Percentiles rank a stretch among this genome's conserved stretches.
Conservation (phyloP, 371 early-diverging fungal genomes). For the Smittium mucronatum region DNA sequence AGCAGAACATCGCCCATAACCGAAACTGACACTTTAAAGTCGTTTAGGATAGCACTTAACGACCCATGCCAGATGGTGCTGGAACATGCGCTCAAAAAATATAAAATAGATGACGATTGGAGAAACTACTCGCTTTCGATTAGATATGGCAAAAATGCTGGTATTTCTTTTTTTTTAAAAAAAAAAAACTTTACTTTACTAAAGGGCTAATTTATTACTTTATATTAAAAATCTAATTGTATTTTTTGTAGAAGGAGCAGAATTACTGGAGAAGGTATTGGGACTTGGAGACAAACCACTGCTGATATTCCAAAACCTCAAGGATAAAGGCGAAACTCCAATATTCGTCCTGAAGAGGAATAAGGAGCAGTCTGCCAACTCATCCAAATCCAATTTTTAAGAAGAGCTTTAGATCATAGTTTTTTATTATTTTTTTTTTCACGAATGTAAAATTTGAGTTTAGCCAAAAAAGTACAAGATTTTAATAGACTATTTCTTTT, state of each 20-base stretch:
- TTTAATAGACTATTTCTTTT: slow-evolving; percentile 48
- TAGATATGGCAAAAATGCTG: slow-evolving; percentile 23
- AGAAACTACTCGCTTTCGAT: slow-evolving; percentile 73
- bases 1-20: background rate
- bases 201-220: background rate
- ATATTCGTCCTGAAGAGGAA: slow-evolving; percentile 57
- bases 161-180: slow-evolving; percentile 25
- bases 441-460: too few relatives aligned
- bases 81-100: slow-evolving; percentile 74
- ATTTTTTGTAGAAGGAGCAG: background rate
- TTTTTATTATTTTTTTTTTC: too few relatives aligned
- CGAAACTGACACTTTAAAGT: slow-evolving; percentile 36
- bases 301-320: slow-evolving; percentile 58
- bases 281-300: slow-evolving; percentile 73
- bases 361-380: too few relatives aligned
- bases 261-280: slow-evolving; percentile 52
- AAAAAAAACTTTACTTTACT: background rate
- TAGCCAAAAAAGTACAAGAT: too few relatives aligned
- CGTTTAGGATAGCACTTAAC: slow-evolving; percentile 62
- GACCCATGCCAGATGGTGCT: slow-evolving; percentile 79
- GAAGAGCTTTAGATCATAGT: too few relatives aligned
- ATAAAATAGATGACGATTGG: slow-evolving; percentile 81
- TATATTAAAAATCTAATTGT: background rate
- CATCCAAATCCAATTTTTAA: too few relatives aligned
- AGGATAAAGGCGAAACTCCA: slow-evolving; percentile 58